These are phyloP conservation scores for Polyporus tsugae DNA, from an alignment of 1,284 basidiomycete species.

Conservation along the genomic window DNA sequence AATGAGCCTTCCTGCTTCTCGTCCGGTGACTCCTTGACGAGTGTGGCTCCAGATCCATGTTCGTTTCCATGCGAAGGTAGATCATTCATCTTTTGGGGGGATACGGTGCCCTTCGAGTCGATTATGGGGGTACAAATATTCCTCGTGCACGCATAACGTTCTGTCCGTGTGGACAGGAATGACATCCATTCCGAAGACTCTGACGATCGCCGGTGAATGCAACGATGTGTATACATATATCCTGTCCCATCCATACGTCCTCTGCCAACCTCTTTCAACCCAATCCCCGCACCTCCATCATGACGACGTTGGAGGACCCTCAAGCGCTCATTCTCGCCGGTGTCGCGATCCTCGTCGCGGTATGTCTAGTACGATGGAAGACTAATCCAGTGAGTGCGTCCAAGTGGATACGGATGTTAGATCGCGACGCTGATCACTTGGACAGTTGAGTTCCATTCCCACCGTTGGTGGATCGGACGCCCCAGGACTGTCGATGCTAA, in stretches of 20 bases:
- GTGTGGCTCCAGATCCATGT: too few species aligned
- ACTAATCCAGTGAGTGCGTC: slow-evolving; percentile 9
- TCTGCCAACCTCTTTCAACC: background rate
- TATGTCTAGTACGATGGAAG: slow-evolving; percentile 11
- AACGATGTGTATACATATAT: background rate
- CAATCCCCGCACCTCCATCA: background rate
- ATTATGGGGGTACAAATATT: too few species aligned
- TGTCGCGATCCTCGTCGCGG: background rate
- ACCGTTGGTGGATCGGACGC: slow-evolving; percentile 39
- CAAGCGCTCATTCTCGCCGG: background rate
- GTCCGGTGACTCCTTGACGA: too few species aligned
- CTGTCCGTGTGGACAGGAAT: too few species aligned
- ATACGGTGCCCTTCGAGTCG: too few species aligned
- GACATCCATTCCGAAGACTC: too few species aligned
- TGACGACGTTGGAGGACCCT: slow-evolving; percentile 6
- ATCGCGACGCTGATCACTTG: background rate
- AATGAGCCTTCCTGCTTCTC: too few species aligned
- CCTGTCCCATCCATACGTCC: background rate
- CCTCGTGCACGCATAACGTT: too few species aligned
- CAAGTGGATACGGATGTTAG: too few species aligned
- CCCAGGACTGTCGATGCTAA: slow-evolving; percentile 46
- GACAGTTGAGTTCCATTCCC: slow-evolving; percentile 37
- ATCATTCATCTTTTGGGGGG: too few species aligned
- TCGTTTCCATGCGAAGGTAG: too few species aligned
- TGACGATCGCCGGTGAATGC: too few species aligned